Evolutionary conservation across 768 basidiomycete species (phyloP).

Genomic region (Stropharia rugosoannulata): DNA sequence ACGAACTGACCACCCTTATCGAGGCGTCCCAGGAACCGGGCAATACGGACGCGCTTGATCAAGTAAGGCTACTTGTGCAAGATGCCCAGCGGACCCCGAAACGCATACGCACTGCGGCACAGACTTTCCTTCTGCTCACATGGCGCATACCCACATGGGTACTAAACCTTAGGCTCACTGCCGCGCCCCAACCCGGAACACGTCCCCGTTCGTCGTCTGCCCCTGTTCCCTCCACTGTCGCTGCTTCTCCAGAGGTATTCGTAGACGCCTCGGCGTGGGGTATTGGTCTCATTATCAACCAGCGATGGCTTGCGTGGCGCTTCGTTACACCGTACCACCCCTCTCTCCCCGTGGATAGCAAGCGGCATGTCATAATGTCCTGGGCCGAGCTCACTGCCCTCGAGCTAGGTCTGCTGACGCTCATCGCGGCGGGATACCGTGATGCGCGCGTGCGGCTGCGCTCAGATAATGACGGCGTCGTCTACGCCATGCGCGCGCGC

Average conservation of each 20-base stretch:
- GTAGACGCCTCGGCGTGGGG: constrained; percentile 23
- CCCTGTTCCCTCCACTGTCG: neutral
- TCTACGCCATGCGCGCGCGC: constrained; percentile 28
- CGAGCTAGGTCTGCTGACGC: constrained; percentile 30
- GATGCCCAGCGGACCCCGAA: constrained; percentile 6
- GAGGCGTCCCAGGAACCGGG: neutral
- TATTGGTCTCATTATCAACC: constrained; percentile 30
- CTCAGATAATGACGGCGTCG: constrained; percentile 42
- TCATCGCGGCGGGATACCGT: constrained; percentile 17
- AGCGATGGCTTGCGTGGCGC: constrained; percentile 34
- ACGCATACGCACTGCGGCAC: constrained; percentile 1
- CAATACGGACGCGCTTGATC: neutral
- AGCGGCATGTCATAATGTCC: constrained; percentile 29
- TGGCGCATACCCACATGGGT: constrained; percentile 2
- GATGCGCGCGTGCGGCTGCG: constrained; percentile 25
- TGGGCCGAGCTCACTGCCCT: constrained; percentile 45
- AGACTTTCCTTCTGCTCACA: constrained; percentile 1
- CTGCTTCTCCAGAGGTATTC: constrained; percentile 7
- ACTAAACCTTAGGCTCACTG: neutral
- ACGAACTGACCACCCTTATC: neutral
- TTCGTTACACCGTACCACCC: constrained; percentile 23
- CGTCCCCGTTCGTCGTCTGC: neutral
- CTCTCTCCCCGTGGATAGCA: constrained; percentile 8
- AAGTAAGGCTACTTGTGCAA: constrained; percentile 1
- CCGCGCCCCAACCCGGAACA: neutral